Percentiles rank a stretch among this genome's conserved stretches.
Conservation (phyloP, 1,139 yeast species). For the Taphrina flavorubra region DNA sequence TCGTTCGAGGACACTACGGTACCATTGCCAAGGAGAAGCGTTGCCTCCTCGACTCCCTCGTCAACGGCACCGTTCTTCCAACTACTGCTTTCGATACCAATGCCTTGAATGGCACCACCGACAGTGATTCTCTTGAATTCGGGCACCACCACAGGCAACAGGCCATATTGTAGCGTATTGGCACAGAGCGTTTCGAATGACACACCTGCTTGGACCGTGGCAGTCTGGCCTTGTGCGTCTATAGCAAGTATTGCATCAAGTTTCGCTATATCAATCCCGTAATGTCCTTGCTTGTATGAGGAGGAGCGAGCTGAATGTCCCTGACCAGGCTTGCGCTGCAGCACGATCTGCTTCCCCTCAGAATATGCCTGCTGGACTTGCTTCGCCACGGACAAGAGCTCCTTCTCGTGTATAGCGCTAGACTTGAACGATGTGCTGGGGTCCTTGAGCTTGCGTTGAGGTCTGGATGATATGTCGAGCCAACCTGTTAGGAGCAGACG, state of each 20-base stretch:
- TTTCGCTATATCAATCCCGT: slow-evolving; percentile 12
- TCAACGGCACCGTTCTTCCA: slow-evolving; percentile 30
- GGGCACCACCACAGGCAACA: slow-evolving; percentile 29
- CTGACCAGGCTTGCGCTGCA: slow-evolving; percentile 15
- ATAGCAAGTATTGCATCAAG: slow-evolving; percentile 2
- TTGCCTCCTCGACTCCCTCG: slow-evolving; percentile 14
- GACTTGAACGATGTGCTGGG: neutral
- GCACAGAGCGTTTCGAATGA: slow-evolving; percentile 12
- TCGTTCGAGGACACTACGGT: slow-evolving; percentile 2
- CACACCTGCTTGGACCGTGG: slow-evolving; percentile 14
- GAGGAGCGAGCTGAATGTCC: slow-evolving; percentile 27
- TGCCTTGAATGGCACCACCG: slow-evolving; percentile 34
- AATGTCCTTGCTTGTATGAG: slow-evolving; percentile 17
- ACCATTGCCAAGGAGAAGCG: slow-evolving; percentile 27
- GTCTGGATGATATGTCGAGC: neutral
- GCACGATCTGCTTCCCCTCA: neutral
- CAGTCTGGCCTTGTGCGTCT: neutral
- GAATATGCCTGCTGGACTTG: slow-evolving; percentile 4
- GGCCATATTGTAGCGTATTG: slow-evolving; percentile 19
- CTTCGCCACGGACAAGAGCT: neutral
- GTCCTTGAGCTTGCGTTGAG: neutral
- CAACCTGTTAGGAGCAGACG: neutral
- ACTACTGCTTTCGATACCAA: slow-evolving; percentile 32
- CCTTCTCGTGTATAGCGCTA: neutral
- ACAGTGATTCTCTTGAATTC: slow-evolving; percentile 31